Base-by-base conservation (phyloP, 352 stramenopile species). In the Phytophthora lateralis region DNA sequence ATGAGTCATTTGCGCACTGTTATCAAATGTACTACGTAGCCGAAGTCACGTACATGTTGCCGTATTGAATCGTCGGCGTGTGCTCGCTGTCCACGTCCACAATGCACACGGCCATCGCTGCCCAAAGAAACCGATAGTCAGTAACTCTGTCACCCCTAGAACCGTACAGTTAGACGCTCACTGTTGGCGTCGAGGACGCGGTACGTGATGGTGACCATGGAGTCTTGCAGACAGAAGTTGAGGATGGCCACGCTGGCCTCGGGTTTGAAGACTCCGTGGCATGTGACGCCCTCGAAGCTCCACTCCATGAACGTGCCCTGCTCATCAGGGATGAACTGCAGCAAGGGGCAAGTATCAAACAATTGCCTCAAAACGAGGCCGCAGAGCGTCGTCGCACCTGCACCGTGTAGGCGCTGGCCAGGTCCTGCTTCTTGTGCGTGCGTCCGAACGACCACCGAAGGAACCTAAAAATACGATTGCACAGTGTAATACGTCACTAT, bases 181-280 rank as follows among this genome's bases (percentile, higher is more conserved):
- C 84, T 93, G 62, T 91, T 89, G 41, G 78, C 78, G 50, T 93
- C 84, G 6, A 91, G 57, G 20, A 89, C 68, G 43, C 84, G 84
- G 58, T 93, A 93, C 14, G 84, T 93, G 66, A 93, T 93, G 27
- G 84, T 93, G 37, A 93, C 84, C 80, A 93, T 90, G 56, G 84
- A 90, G 43, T 89, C 81, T 58, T 89, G 82, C 38, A 93, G 66
- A 48, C 74, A 88, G 57, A 93, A 93, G 66, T 93, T 93, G 56
- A 91, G 85, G 52, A 90, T 91, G 29, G 84, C 84, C 35, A 93
- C 84, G 50, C 81, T 91, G 15, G 84, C 69, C 55, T 89, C 80
- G 12, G 80, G 82, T 53, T 90, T 93, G 74, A 91, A 93, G 34
- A 93, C 73, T 38, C 84, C 84, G 46, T 93, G 84, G 58, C 84